Conservation (phyloP, 371 early-diverging fungal genomes). For the Mucor indicus region DNA sequence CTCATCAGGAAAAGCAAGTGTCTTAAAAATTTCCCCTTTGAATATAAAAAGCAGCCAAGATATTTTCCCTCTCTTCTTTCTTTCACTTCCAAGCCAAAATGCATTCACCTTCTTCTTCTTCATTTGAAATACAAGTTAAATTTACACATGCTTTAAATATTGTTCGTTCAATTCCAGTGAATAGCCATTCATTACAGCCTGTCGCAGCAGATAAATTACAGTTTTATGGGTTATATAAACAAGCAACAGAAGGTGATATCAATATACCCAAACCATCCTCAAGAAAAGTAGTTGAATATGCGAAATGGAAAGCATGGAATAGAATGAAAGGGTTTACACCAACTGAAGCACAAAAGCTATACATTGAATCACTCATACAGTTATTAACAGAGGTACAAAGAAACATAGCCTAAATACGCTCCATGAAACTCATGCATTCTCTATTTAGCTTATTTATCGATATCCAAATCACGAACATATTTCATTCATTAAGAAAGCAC, state of each 20-base stretch:
- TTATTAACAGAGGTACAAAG: constrained; percentile 20
- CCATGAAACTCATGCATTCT: too few species aligned
- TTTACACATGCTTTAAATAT: constrained; percentile 21
- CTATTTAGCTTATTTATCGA: constrained; percentile 20
- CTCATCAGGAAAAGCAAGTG: constrained; percentile 5
- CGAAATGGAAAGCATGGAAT: constrained; percentile 33
- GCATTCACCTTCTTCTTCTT: background rate
- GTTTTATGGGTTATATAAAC: constrained; percentile 76
- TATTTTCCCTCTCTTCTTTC: background rate
- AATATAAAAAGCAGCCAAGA: too few species aligned
- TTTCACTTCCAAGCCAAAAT: background rate
- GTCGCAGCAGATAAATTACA: constrained; percentile 62
- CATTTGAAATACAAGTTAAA: constrained; percentile 12
- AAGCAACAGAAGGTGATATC: constrained; percentile 67
- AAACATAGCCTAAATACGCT: too few species aligned
- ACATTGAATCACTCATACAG: constrained; percentile 23
- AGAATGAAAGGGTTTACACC: constrained; percentile 28
- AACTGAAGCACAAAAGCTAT: constrained; percentile 23
- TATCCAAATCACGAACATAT: constrained; percentile 22
- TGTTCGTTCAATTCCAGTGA: constrained; percentile 18
- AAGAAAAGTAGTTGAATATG: constrained; percentile 21
- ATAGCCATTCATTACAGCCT: constrained; percentile 42
- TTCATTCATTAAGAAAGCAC: constrained; percentile 15
- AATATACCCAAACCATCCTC: constrained; percentile 36
- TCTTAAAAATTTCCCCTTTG: background rate